Base-by-base conservation (phyloP, 176 grass and related monocot species). In the Leersia perrieri region DNA sequence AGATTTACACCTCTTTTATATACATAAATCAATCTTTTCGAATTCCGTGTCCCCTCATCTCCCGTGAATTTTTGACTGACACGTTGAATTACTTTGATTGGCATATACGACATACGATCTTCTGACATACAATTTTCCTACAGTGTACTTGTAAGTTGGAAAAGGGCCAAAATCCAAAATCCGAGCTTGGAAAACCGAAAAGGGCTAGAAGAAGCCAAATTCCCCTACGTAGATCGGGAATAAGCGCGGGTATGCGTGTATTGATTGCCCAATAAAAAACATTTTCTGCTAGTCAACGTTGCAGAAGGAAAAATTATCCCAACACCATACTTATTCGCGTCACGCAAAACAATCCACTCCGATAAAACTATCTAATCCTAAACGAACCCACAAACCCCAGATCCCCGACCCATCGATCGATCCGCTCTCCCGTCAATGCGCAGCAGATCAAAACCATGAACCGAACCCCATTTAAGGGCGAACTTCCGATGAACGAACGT, bases 381-480 rank as follows among this genome's bases (percentile, higher is more conserved):
- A 60, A 73, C 44, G 1, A 11, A 11, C 5, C 80, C 11, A 40
- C 12, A 27, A 44, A 35, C 30, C 22, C 44, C 77, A 81, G 87
- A 90, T 90, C 73, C 64, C 88, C 72, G 15, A 31, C 57, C n/a
- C 58, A 76, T 34, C 33, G 20, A 76, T 35, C 33, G 9, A 49
- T 9, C 63, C 64, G 62, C 69, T 1, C 33, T 4, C 32, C 76
- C 70, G 20, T 29, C 82, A 89, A 86, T 78, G 81, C 80, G 4
- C 29, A 23, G 38, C 23, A 73, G 76, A 32, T 65, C 49, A 64
- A 65, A 70, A 39, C 5, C 31, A 7, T 11, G 14, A 78, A 62
- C 30, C 78, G 11, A 61, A 72, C 45, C 14, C 76, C 29, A 14
- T 1, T 22, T 20, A 18, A 11, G 22, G 9, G 45, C 47, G 22